Base-by-base conservation (phyloP, 2,329 filamentous ascomycete species). In the Fusarium solani-melongenae region DNA sequence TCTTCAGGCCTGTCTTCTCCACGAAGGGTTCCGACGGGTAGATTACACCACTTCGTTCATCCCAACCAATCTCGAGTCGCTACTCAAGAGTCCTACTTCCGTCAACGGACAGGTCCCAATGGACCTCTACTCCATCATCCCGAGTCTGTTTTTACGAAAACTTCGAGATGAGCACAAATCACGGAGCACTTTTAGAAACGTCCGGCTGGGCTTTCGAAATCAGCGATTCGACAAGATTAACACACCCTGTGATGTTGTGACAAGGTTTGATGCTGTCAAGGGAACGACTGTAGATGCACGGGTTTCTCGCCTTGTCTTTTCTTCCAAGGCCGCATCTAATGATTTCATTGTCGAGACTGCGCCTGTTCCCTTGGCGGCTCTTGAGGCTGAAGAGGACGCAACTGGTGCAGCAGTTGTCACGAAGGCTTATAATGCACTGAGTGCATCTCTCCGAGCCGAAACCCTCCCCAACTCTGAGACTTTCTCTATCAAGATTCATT, bases 11-110 rank as follows among this genome's bases (percentile, higher is more conserved):
- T 86, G 92, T 72, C 91, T 91, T 70, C 85, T 87, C n/a, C 92
- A 90, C 71, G 84, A 87, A 0, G 89, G 88, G 70, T 94, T 93
- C 74, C 62, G 49, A 34, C 62, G 59, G 2, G 58, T 55, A 8
- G 46, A 55, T 20, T 73, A 73, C 15, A 91, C 93, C 76, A 93
- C 92, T 0, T 91, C 91, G 2, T 93, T 92, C 76, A 93, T 93
- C 65, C 86, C 88, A 38, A 92, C 92, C 70, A 88, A 93, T 72
- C 85, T 86, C 53, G 85, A 86, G 6, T 88, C 91, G 67, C 83
- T 93, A 5, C 92, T 93, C 76, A 82, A 60, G 55, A 44, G 15
- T 27, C 55, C 55, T 12, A 27, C 34, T 7, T 39, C 55, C 2
- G 31, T 29, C 15, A 57, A 57, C 8, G 34, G 34, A 1, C 55